phyloP scores from a whole-genome alignment of 1,284 basidiomycete genomes.

The Inonotus hispidus region DNA sequence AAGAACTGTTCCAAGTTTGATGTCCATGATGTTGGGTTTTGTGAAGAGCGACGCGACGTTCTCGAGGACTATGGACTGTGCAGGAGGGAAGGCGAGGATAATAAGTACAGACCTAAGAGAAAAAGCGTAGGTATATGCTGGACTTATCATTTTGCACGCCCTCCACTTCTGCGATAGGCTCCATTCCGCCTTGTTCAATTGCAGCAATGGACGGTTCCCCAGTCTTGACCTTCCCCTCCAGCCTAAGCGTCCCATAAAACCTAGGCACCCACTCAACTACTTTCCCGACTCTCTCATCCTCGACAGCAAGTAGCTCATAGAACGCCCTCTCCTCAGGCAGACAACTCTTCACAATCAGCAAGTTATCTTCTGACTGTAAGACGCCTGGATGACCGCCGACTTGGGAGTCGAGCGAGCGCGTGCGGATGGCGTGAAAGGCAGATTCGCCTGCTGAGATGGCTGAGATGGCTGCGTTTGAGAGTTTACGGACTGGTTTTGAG shows the following conservation, averaged over 20 bases:
- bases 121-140: slow-evolving; percentile 13
- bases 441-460: neutral
- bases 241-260: slow-evolving; percentile 70
- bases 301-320: slow-evolving; percentile 59
- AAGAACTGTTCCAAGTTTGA: slow-evolving; percentile 87
- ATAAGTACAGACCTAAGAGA: slow-evolving; percentile 1
- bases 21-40: slow-evolving; percentile 84
- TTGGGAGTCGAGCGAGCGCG: slow-evolving; percentile 45
- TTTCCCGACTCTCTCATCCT: slow-evolving; percentile 33
- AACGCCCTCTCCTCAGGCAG: slow-evolving; percentile 72
- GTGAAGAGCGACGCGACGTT: slow-evolving; percentile 73
- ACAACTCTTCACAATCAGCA: slow-evolving; percentile 82
- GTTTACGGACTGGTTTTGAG: neutral
- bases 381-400: slow-evolving; percentile 88
- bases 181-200: neutral
- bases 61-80: slow-evolving; percentile 79
- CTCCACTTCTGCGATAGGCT: slow-evolving; percentile 23
- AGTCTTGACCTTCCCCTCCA: slow-evolving; percentile 54
- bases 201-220: slow-evolving; percentile 20
- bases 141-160: slow-evolving; percentile 45
- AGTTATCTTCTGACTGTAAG: slow-evolving; percentile 67
- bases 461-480: neutral
- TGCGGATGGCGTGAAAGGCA: slow-evolving; percentile 21
- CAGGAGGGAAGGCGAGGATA: slow-evolving; percentile 18
- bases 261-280: slow-evolving; percentile 60